A percentile compares a stretch with the other conserved stretches of the same genome.
Evolutionary conservation across 345 rosid genomes (phyloP).

Genomic region (Murraya koenigii): DNA sequence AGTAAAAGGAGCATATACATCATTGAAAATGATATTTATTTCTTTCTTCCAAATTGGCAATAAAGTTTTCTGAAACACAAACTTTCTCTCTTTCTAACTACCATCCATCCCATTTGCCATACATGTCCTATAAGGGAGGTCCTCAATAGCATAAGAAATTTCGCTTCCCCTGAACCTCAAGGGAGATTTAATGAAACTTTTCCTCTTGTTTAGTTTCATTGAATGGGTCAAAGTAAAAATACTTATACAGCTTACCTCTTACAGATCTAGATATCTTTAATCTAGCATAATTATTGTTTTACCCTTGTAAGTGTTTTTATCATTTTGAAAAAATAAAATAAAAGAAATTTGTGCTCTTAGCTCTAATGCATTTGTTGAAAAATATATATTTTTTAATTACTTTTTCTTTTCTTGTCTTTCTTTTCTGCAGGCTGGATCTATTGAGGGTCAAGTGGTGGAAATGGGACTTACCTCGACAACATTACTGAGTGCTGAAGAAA

Average conservation of each 20-base stretch:
- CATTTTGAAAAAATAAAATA: background rate
- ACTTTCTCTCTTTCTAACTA: background rate
- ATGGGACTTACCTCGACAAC: constrained; percentile 88
- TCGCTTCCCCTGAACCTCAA: background rate
- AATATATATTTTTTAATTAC: background rate
- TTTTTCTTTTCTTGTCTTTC: background rate
- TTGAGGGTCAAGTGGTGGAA: constrained; percentile 92
- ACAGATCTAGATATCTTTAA: background rate
- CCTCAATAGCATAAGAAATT: background rate
- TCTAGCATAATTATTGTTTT: background rate
- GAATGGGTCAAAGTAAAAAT: background rate
- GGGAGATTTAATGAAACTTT: background rate
- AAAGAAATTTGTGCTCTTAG: background rate
- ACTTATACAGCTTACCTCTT: no score
- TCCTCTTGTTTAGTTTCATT: background rate
- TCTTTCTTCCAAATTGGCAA: background rate
- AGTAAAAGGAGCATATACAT: constrained; percentile 40
- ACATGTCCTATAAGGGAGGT: background rate
- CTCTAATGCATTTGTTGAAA: background rate
- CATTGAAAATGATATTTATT: background rate
- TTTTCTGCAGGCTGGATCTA: constrained; percentile 70
- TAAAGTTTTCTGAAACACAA: background rate
- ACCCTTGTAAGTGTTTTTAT: background rate
- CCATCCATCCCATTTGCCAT: background rate
- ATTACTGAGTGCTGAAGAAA: constrained; percentile 72